Evolutionary conservation across 441 rosid genomes (phyloP), one percentile per base, ranked within the genome.

Genomic region (Aleurites moluccanus): DNA sequence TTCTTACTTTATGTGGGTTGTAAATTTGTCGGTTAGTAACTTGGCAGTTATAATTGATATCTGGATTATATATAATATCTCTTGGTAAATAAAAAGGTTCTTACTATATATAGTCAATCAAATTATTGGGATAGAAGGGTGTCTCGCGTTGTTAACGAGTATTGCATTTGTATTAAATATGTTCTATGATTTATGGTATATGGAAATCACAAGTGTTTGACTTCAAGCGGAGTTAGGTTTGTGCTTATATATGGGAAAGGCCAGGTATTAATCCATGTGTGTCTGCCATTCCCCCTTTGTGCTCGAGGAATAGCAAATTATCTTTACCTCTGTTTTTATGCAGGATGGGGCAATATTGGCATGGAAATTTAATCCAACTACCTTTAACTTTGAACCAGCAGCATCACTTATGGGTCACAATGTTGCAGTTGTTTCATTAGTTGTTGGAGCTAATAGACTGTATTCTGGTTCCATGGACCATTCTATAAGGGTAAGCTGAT

Each of bases 381-480:
- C 96, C 25, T 83, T 81, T 70, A 78, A 79, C 80, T 96, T 96
- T 83, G 99, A 96, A 64, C 98, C 96, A 8, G 96, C 92, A 15
- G 96, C 91, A 0, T 89, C 96, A 70, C 86, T 94, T 40, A 71
- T 52, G 50, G 95, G 95, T 62, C 99, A 94, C 83, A 78, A 85
- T 15, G 79, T 80, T 77, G 89, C 91, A 18, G 99, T 96, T 75
- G 88, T 92, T 79, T 91, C 98, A 10, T 83, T 96, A 80, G 91
- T 90, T 80, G 97, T 96, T 70, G 98, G 98, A 78, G 97, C 93
- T 28, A 96, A 92, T 78, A 85, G 93, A 75, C 93, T 96, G 10
- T 96, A 91, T 86, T 96, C 98, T 7, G 97, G 98, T 77, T 93
- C 98, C 62, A 91, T 96, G 94, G 99, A 96, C 79, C 80, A 91